Percentiles rank a stretch among this genome's conserved stretches.
Conservation (phyloP, 2,329 filamentous ascomycete genomes). For the Talaromyces sp. region DNA sequence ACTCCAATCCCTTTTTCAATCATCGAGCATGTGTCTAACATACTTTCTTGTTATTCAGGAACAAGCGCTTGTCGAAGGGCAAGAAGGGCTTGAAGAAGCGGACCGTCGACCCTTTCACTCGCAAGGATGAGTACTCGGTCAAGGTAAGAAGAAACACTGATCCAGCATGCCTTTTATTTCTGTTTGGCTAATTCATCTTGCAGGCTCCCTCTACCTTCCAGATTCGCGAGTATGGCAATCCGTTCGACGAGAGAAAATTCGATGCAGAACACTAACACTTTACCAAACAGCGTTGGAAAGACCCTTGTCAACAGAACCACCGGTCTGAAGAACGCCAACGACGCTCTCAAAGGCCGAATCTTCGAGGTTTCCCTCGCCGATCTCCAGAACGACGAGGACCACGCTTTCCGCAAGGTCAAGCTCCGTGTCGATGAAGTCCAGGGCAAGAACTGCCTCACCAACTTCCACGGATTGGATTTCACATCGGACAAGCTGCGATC, state of each 20-base stretch:
- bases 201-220: slow-evolving; percentile 93
- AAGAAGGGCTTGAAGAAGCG: slow-evolving; percentile 99
- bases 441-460: slow-evolving; percentile 99
- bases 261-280: slow-evolving; percentile 16
- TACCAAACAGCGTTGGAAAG: slow-evolving; percentile 80
- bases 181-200: slow-evolving; percentile 9
- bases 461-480: slow-evolving; percentile 99
- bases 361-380: slow-evolving; percentile 98
- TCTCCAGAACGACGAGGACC: slow-evolving; percentile 99
- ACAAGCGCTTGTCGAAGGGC: slow-evolving; percentile 99
- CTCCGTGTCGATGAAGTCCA: slow-evolving; percentile 98
- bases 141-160: slow-evolving; percentile 56
- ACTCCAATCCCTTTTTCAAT: background rate
- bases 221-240: slow-evolving; percentile 77
- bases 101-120: slow-evolving; percentile 92
- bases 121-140: slow-evolving; percentile 99
- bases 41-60: slow-evolving; percentile 50
- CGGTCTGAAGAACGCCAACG: slow-evolving; percentile 99
- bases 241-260: background rate
- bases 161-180: slow-evolving; percentile 9
- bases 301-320: slow-evolving; percentile 99
- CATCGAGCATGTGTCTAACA: background rate
- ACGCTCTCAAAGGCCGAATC: slow-evolving; percentile 96
- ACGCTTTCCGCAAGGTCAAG: slow-evolving; percentile 99
- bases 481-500: slow-evolving; percentile 99